Conservation (phyloP, 768 basidiomycete genomes). For the Clitopilus passeckerianus region DNA sequence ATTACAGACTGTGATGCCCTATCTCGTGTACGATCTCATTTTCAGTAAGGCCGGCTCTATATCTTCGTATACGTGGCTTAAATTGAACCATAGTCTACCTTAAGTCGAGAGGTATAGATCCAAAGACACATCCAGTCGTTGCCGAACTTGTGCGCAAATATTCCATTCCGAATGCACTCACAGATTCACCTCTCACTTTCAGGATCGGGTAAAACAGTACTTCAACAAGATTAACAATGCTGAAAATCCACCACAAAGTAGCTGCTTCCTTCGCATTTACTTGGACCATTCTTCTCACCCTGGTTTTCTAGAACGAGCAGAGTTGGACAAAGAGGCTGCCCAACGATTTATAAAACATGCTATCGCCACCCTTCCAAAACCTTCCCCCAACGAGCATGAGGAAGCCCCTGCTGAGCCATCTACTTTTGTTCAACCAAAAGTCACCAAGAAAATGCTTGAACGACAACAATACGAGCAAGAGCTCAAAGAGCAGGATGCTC, state of each 20-base stretch:
- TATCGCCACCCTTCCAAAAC: slow-evolving; percentile 57
- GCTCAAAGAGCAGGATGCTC: slow-evolving; percentile 45
- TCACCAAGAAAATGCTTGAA: slow-evolving; percentile 72
- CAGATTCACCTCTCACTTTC: not conserved
- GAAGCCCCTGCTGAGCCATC: slow-evolving; percentile 21
- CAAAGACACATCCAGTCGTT: slow-evolving; percentile 71
- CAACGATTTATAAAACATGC: slow-evolving; percentile 82
- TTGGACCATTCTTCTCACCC: slow-evolving; percentile 1
- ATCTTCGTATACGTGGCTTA: slow-evolving; percentile 1
- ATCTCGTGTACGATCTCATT: slow-evolving; percentile 79
- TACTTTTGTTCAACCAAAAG: slow-evolving; percentile 41
- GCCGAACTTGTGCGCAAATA: slow-evolving; percentile 50
- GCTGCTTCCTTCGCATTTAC: slow-evolving; percentile 4
- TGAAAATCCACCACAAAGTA: slow-evolving; percentile 61
- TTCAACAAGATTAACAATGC: slow-evolving; percentile 79
- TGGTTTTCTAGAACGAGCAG: slow-evolving; percentile 27
- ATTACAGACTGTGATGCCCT: slow-evolving; percentile 74
- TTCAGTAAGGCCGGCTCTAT: slow-evolving; percentile 52
- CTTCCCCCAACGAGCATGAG: slow-evolving; percentile 30
- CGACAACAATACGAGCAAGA: slow-evolving; percentile 59
- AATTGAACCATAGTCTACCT: slow-evolving; percentile 58
- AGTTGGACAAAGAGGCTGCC: slow-evolving; percentile 78
- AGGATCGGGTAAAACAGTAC: slow-evolving; percentile 77
- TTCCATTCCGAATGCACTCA: slow-evolving; percentile 1
- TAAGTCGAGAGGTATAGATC: slow-evolving; percentile 75